These are phyloP conservation scores for Camelina neglecta DNA, from an alignment of 345 rosid genomes.

Conservation along the genomic window DNA sequence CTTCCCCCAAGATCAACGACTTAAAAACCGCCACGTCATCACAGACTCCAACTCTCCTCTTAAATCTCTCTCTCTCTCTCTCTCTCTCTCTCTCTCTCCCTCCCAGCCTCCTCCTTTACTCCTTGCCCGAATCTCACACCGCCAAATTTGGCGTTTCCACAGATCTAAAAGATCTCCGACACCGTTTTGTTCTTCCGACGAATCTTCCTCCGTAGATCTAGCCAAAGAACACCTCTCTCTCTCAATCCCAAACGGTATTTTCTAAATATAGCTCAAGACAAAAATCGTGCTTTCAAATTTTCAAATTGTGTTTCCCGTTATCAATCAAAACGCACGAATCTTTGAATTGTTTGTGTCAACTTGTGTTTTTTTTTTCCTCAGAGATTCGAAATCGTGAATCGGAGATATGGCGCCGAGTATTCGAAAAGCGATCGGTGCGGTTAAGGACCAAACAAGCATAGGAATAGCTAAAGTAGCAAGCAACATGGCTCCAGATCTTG, in stretches of 20 bases:
- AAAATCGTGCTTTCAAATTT: neutral
- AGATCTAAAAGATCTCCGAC: conserved; percentile 31
- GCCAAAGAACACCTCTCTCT: neutral
- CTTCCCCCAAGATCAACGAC: conserved; percentile 31
- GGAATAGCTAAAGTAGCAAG: conserved; percentile 90
- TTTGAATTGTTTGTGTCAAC: neutral
- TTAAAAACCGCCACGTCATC: neutral
- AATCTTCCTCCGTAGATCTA: conserved; percentile 24
- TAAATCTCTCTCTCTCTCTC: conserved; percentile 30
- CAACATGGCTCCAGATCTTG: conserved; percentile 95
- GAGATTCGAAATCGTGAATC: conserved; percentile 8
- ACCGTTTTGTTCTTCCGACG: conserved; percentile 6
- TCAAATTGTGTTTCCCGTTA: conserved; percentile 23
- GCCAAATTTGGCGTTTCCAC: conserved; percentile 25
- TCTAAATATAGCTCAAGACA: conserved; percentile 25
- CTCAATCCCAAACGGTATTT: conserved; percentile 34
- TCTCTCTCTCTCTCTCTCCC: neutral
- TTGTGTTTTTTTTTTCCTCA: neutral
- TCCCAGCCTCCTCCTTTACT: conserved; percentile 23
- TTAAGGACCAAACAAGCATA: conserved; percentile 95
- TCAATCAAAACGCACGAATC: neutral
- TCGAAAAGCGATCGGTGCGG: conserved; percentile 93
- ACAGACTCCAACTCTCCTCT: conserved; percentile 27
- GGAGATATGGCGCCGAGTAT: conserved; percentile 76
- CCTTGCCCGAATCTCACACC: conserved; percentile 31